Percentiles rank a stretch among this genome's conserved stretches.
These are phyloP conservation scores for Colletotrichum orchidophilum DNA, from an alignment of 2,329 filamentous ascomycete genomes.

Conservation along the genomic window DNA sequence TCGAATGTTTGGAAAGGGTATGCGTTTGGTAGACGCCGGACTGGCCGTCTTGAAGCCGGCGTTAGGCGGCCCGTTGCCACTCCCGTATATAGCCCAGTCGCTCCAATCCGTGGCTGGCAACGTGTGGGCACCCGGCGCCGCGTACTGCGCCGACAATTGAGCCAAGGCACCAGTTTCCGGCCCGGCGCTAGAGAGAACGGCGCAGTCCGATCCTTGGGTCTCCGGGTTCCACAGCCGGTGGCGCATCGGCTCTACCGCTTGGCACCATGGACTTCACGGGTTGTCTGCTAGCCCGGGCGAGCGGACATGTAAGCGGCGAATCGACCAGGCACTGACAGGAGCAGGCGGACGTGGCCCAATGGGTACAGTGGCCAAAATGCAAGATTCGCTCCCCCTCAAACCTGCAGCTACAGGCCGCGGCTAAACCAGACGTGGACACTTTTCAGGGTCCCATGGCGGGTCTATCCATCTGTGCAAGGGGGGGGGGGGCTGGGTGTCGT, in stretches of 20 bases:
- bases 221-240: not conserved
- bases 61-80: not conserved
- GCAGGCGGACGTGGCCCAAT: not conserved
- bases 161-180: not conserved
- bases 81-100: not conserved
- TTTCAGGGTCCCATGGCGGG: conserved; percentile 30
- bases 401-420: conserved; percentile 14
- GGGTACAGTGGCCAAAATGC: conserved; percentile 24
- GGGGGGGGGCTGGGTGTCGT: conserved; percentile 20
- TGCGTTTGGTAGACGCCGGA: not conserved
- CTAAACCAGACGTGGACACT: conserved; percentile 3
- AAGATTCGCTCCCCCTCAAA: conserved; percentile 18
- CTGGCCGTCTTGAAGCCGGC: not conserved
- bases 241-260: not conserved
- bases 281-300: not conserved
- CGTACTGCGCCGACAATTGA: not conserved
- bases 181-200: not conserved
- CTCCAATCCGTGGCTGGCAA: not conserved
- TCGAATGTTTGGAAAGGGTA: not conserved
- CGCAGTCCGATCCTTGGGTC: not conserved
- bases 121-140: not conserved
- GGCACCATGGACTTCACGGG: not conserved
- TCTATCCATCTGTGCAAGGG: conserved; percentile 10
- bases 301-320: not conserved
- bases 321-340: not conserved